Percentiles rank a stretch among this genome's conserved stretches.
Evolutionary conservation across 306 rosid species (phyloP).

Genomic region (Senna siamea): DNA sequence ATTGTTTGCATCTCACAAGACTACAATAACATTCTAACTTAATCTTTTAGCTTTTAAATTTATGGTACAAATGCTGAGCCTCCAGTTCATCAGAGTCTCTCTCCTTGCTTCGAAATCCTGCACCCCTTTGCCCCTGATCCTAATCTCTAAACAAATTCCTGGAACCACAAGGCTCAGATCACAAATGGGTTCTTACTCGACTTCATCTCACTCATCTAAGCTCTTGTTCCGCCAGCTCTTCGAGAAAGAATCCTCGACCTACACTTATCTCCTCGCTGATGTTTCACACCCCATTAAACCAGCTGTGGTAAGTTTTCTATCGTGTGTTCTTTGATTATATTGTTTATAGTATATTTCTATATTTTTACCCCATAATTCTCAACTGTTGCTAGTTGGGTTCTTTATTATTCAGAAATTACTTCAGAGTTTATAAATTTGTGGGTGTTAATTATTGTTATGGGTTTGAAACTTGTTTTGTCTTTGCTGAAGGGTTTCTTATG

Average conservation of each 20-base stretch:
- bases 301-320: conserved; percentile 56
- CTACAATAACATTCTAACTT: neutral
- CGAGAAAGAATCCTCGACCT: conserved; percentile 95
- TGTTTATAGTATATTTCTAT: too few relatives aligned
- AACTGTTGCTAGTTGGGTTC: too few relatives aligned
- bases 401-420: too few relatives aligned
- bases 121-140: neutral
- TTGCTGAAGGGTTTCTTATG: conserved; percentile 21
- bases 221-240: conserved; percentile 93
- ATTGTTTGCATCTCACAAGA: too few relatives aligned
- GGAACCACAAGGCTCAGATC: conserved; percentile 34
- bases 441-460: conserved; percentile 21
- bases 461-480: conserved; percentile 39
- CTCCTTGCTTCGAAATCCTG: conserved; percentile 36
- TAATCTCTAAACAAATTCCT: conserved; percentile 19
- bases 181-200: conserved; percentile 53
- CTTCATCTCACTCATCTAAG: conserved; percentile 48
- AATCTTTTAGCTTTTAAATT: neutral
- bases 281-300: conserved; percentile 73
- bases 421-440: neutral
- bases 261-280: conserved; percentile 88
- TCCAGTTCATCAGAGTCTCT: conserved; percentile 37
- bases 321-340: neutral
- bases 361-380: too few relatives aligned
- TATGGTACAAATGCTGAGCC: conserved; percentile 39